Conservation (phyloP, 176 grass and related monocot species). For the Aegilops bicornis region DNA sequence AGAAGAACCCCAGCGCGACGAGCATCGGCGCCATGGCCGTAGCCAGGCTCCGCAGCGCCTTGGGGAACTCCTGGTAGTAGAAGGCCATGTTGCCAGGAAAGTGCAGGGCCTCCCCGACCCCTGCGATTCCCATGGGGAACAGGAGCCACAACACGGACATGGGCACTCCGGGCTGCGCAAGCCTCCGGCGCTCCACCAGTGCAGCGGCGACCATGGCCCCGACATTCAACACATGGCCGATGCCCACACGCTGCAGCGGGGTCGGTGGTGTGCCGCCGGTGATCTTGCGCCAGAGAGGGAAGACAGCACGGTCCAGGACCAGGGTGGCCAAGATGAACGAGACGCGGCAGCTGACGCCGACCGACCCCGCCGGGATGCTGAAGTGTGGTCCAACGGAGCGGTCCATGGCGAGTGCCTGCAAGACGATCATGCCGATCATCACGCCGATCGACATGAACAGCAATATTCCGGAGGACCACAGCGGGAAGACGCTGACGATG, state of each 20-base stretch:
- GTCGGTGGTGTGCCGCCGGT: not conserved
- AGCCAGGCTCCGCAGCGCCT: conserved; percentile 35
- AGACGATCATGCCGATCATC: conserved; percentile 30
- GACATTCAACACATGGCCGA: conserved; percentile 36
- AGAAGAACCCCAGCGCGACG: conserved; percentile 40
- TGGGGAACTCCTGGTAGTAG: conserved; percentile 55
- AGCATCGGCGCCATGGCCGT: conserved; percentile 36
- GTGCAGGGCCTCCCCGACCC: conserved; percentile 33
- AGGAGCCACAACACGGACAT: conserved; percentile 57
- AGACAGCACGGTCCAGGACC: conserved; percentile 29
- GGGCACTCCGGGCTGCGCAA: conserved; percentile 9
- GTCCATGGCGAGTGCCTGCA: conserved; percentile 55
- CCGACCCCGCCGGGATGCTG: conserved; percentile 41
- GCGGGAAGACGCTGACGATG: conserved; percentile 28
- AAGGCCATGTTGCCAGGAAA: conserved; percentile 46
- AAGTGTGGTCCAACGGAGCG: conserved; percentile 44
- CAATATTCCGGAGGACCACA: conserved; percentile 39
- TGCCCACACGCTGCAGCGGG: conserved; percentile 43
- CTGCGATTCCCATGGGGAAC: conserved; percentile 24
- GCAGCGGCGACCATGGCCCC: conserved; percentile 30
- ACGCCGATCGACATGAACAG: conserved; percentile 34
- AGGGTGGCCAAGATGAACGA: conserved; percentile 5
- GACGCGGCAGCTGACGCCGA: not conserved
- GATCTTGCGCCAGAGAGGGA: conserved; percentile 34
- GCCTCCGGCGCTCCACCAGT: conserved; percentile 36